These are phyloP conservation scores for Avicennia marina DNA, from an alignment of 257 asterid genomes.

Conservation along the genomic window DNA sequence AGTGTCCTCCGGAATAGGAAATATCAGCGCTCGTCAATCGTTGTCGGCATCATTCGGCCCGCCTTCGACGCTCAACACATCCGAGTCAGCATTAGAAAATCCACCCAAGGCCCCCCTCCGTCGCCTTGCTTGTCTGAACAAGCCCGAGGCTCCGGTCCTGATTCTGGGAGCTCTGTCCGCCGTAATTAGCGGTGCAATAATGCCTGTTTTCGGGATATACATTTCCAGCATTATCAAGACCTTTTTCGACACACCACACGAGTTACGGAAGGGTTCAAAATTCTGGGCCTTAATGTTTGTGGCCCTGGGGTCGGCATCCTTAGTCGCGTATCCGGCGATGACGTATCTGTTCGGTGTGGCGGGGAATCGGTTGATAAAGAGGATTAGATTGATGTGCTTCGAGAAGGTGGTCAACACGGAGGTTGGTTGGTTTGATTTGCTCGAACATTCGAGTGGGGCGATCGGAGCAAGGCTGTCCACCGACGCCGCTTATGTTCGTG, in stretches of 20 bases:
- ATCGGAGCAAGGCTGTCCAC: constrained; percentile 58
- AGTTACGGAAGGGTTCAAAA: constrained; percentile 41
- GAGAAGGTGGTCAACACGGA: constrained; percentile 58
- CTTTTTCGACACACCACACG: constrained; percentile 42
- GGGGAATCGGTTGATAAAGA: constrained; percentile 46
- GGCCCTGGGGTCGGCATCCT: constrained; percentile 35
- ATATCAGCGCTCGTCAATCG: constrained; percentile 51
- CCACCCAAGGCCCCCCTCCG: constrained; percentile 33
- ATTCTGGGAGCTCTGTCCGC: constrained; percentile 43
- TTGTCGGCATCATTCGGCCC: constrained; percentile 42
- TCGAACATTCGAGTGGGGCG: constrained; percentile 53
- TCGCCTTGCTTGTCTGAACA: constrained; percentile 50
- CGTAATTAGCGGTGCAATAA: constrained; percentile 42
- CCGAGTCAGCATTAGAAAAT: constrained; percentile 19
- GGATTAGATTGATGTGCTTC: constrained; percentile 55
- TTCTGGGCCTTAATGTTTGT: constrained; percentile 58
- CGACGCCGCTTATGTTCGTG: constrained; percentile 59
- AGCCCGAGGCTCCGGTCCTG: constrained; percentile 54
- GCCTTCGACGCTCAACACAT: constrained; percentile 25
- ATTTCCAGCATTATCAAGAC: constrained; percentile 44
- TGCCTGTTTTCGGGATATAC: constrained; percentile 50
- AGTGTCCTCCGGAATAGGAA: constrained; percentile 63
- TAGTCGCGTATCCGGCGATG: constrained; percentile 41
- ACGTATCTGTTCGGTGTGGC: constrained; percentile 52
- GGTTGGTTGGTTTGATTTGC: constrained; percentile 59